A percentile compares a stretch with the other conserved stretches of the same genome.
Conservation (phyloP, 2,329 filamentous ascomycete genomes). For the Ophiostoma tasmaniense region DNA sequence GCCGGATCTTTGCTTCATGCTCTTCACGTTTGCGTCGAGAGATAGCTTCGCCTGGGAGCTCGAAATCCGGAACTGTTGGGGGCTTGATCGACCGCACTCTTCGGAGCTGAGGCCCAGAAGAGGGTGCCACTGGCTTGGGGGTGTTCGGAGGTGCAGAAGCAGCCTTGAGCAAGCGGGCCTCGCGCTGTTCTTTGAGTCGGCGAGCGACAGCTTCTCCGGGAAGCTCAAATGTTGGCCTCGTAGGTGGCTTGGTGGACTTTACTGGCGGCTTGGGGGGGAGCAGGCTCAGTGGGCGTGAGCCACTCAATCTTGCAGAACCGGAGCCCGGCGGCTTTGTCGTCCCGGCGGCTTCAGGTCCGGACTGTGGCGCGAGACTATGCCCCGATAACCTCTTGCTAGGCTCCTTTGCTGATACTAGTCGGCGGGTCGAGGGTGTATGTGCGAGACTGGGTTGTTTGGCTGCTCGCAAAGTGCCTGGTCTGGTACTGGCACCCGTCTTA, state of each 20-base stretch:
- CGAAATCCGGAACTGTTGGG: conserved; percentile 49
- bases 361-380: no score
- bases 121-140: conserved; percentile 15
- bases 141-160: conserved; percentile 16
- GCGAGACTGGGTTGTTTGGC: conserved; percentile 6
- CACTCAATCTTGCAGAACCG: conserved; percentile 13
- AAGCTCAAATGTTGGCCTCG: conserved; percentile 50
- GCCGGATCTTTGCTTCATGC: conserved; percentile 45
- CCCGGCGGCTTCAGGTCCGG: background rate
- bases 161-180: conserved; percentile 39
- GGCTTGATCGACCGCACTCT: conserved; percentile 40
- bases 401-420: background rate
- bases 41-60: conserved; percentile 55
- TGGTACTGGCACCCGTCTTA: conserved; percentile 34
- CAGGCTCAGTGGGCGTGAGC: conserved; percentile 34
- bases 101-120: conserved; percentile 29
- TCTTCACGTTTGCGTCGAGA: conserved; percentile 48
- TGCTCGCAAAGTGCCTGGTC: conserved; percentile 14
- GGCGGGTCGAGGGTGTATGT: background rate
- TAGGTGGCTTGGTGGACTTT: conserved; percentile 48
- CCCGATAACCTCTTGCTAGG: background rate
- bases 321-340: conserved; percentile 23
- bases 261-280: conserved; percentile 37
- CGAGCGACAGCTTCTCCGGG: conserved; percentile 54
- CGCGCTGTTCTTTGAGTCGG: conserved; percentile 49